Conservation (phyloP, 352 stramenopile species). For the Phytopythium mirpurense region DNA sequence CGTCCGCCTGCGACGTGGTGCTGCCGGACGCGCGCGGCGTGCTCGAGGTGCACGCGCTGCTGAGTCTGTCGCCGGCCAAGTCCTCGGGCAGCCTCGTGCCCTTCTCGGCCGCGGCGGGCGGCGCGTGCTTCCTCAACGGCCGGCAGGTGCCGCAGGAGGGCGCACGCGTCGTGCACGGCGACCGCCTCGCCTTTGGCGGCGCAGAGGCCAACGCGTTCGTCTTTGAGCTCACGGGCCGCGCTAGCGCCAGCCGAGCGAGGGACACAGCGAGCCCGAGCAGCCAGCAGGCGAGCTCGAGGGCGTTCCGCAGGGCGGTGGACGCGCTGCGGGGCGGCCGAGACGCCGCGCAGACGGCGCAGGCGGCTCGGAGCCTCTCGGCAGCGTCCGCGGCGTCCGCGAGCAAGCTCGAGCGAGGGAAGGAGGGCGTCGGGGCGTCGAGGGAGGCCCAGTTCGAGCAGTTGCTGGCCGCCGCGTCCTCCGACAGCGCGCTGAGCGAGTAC, state of each 20-base stretch:
- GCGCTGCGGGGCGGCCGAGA: slow-evolving; percentile 37
- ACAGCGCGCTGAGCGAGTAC: slow-evolving; percentile 53
- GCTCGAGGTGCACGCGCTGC: slow-evolving; percentile 51
- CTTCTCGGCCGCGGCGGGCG: slow-evolving; percentile 30
- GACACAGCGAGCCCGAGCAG: not conserved
- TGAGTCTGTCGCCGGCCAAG: slow-evolving; percentile 36
- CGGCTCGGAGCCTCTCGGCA: slow-evolving; percentile 7
- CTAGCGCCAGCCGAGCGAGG: not conserved
- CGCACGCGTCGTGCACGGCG: slow-evolving; percentile 44
- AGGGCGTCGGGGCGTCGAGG: not conserved
- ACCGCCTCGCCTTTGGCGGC: slow-evolving; percentile 50
- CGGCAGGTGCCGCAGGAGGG: slow-evolving; percentile 31
- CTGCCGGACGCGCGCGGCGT: slow-evolving; percentile 24
- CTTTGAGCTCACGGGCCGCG: slow-evolving; percentile 32
- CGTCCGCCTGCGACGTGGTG: slow-evolving; percentile 54
- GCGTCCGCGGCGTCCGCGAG: not conserved
- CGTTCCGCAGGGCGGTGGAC: slow-evolving; percentile 47
- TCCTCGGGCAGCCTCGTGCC: slow-evolving; percentile 40
- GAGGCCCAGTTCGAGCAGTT: slow-evolving; percentile 32
- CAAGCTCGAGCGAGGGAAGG: slow-evolving; percentile 9
- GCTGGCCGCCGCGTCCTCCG: slow-evolving; percentile 44
- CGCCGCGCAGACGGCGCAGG: slow-evolving; percentile 4
- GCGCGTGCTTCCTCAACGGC: slow-evolving; percentile 51
- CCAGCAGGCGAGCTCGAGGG: slow-evolving; percentile 3
- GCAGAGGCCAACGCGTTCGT: slow-evolving; percentile 33